These are phyloP conservation scores for Xylaria multiplex DNA, from an alignment of 2,329 filamentous ascomycete species.

Conservation along the genomic window DNA sequence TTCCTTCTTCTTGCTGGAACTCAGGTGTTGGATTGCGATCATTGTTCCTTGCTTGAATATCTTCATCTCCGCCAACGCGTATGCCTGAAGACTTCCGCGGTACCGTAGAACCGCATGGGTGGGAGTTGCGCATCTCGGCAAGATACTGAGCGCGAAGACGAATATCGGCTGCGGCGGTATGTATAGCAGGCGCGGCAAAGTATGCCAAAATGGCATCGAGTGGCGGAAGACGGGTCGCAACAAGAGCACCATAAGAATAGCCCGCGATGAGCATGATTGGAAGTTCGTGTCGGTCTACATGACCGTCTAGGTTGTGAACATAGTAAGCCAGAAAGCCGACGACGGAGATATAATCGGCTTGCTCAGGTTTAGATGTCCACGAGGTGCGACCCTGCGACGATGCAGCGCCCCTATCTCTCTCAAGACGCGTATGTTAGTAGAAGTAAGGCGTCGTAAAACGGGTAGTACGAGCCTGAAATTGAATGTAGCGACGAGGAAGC, in stretches of 20 bases:
- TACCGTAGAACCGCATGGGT: slow-evolving; percentile 49
- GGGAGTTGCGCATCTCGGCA: slow-evolving; percentile 68
- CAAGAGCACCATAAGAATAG: slow-evolving; percentile 91
- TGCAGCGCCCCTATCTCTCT: slow-evolving; percentile 73
- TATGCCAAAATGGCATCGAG: slow-evolving; percentile 66
- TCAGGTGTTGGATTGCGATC: slow-evolving; percentile 45
- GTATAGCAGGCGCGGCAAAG: slow-evolving; percentile 64
- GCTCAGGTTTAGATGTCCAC: slow-evolving; percentile 85
- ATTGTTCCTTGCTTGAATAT: slow-evolving; percentile 53
- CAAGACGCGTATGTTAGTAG: slow-evolving; percentile 17
- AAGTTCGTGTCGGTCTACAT: background rate
- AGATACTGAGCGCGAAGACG: slow-evolving; percentile 74
- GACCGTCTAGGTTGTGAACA: slow-evolving; percentile 64
- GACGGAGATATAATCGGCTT: slow-evolving; percentile 83
- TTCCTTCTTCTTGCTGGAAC: slow-evolving; percentile 58
- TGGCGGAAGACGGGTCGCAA: slow-evolving; percentile 77
- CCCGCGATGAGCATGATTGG: slow-evolving; percentile 69
- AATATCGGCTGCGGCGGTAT: slow-evolving; percentile 73
- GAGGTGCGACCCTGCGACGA: slow-evolving; percentile 81
- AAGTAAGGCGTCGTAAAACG: background rate
- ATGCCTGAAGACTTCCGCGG: slow-evolving; percentile 54
- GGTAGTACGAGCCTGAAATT: slow-evolving; percentile 76
- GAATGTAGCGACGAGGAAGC: slow-evolving; percentile 85
- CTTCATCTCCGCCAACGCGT: slow-evolving; percentile 62
- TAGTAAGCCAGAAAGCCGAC: slow-evolving; percentile 84